Evolutionary conservation across 108 stramenopile genomes (phyloP), one percentile per base, ranked within the genome.

Genomic region (Cylindrotheca closterium): DNA sequence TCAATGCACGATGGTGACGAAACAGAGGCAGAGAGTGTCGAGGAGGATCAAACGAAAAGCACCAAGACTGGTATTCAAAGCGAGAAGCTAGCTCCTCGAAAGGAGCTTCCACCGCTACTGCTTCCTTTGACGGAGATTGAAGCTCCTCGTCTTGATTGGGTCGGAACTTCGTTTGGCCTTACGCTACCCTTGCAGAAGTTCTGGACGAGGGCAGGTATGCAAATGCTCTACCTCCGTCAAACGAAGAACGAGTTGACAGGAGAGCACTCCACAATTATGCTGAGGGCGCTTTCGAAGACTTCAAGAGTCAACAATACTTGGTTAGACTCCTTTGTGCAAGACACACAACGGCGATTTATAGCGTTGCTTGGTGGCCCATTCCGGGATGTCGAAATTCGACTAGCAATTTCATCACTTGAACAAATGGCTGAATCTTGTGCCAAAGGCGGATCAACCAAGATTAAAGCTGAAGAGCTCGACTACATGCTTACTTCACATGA

Each of bases 191-290:
- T 99, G 27, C 95, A 96, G 50, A 87, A 83, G 49, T 98, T 98
- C 73, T 99, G 99, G 99, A 78, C 74, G 46, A 60, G 81, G 24
- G 78, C 87, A 1, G 96, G 96, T 0, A 95, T 97, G 91, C 73
- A 77, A 21, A 71, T 97, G 63, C 73, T 97, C 28, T 99, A 99
- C 67, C 71, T 98, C 50, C 94, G 99, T 3, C 99, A 99, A 77
- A 99, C 98, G 1, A 79, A 95, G 51, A 99, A 98, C 71, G 98
- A 98, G 31, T 78, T 99, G 47, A 99, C 99, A 2, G 99, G 98
- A 2, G 99, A 98, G 73, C 88, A 97, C 61, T 94, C 92, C 10
- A 78, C 89, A 26, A 97, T 99, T 51, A 95, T 98, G 92, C 75
- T 97, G 30, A 75, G 94, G 12, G 84, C 96, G 18, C 78, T 98